These are phyloP conservation scores for Calonectria pseudoreteaudii DNA, from an alignment of 2,329 filamentous ascomycete genomes.

Conservation along the genomic window DNA sequence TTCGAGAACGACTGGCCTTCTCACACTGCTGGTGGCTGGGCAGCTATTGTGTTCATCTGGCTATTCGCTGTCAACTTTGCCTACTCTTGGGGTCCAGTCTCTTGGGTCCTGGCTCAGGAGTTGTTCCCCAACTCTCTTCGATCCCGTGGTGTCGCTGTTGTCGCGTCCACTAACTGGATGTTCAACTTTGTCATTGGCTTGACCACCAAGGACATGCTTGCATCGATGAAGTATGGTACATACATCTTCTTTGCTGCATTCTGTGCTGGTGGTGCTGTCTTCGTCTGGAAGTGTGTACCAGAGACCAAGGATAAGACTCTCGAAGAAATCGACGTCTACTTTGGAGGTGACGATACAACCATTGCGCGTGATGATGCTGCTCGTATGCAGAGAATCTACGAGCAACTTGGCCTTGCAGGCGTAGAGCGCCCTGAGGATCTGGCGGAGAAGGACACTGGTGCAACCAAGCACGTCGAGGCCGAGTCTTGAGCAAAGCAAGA, in stretches of 20 bases:
- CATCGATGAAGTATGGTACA: neutral
- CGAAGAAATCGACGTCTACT: neutral
- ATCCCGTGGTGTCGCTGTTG: slow-evolving; percentile 3
- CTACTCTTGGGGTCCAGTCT: slow-evolving; percentile 5
- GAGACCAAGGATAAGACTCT: slow-evolving; percentile 4
- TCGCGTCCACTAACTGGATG: slow-evolving; percentile 3
- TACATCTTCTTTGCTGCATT: slow-evolving; percentile 3
- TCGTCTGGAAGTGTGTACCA: slow-evolving; percentile 3
- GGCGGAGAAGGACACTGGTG: neutral
- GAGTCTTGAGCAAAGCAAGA: neutral
- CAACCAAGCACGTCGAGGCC: neutral
- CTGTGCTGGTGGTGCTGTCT: neutral
- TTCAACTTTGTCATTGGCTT: slow-evolving; percentile 4
- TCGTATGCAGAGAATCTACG: slow-evolving; percentile 1
- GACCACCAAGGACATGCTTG: neutral
- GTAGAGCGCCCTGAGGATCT: neutral
- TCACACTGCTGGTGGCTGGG: neutral
- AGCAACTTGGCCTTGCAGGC: neutral
- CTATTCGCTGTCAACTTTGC: neutral
- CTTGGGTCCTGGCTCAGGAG: neutral
- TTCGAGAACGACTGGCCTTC: neutral
- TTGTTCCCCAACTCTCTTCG: neutral
- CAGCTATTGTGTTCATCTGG: slow-evolving; percentile 2
- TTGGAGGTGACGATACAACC: neutral
- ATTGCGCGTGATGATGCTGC: neutral